Evolutionary conservation across 1,284 basidiomycete species (phyloP), one percentile per base, ranked within the genome.

Genomic region (Xerocomus nothofagi): DNA sequence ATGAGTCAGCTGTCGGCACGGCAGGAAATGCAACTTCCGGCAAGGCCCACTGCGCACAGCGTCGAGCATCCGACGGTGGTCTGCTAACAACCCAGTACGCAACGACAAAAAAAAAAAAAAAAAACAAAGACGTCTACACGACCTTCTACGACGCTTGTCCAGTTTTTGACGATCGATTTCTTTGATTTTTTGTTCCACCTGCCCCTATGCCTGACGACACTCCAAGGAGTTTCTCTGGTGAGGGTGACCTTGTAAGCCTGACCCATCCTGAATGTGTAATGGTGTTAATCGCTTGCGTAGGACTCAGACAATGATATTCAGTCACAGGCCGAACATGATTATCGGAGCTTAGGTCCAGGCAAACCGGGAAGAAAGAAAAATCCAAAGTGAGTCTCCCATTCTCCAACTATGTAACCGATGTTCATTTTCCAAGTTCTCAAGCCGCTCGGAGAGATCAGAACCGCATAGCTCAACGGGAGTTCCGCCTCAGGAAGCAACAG

Each of bases 401-500:
- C 45, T 34, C 29, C 43, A 34, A 34, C 59, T 63, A 59, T 56
- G 15, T 17, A n/a, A 33, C 37, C 20, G 15, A 30, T 47, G 53
- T 59, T 55, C 34, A 63, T 49, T 30, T 26, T 8, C 40, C 33
- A 58, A 89, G 89, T 72, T 91, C 89, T 27, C 88, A 91, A 71
- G 88, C 89, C 33, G 88, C 89, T 15, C 73, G 88, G 59, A 80
- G 88, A 57, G 89, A 92, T 71, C 93, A 96, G 70, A 96, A 96
- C 66, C 80, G 93, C 49, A 92, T 95, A 51, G 93, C 93, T 2
- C 93, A 96, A 69, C 82, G 93, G 41, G 93, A 96, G 69, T 96
- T 96, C 62, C 82, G 93, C 36, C 75, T 93, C 46, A 77, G 92
- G 58, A 95, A 95, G 67, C 93, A 94, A 67, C 91, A 91, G 60